Conservation (phyloP, 1,139 yeast genomes). For the Pneumocystis sp. region DNA sequence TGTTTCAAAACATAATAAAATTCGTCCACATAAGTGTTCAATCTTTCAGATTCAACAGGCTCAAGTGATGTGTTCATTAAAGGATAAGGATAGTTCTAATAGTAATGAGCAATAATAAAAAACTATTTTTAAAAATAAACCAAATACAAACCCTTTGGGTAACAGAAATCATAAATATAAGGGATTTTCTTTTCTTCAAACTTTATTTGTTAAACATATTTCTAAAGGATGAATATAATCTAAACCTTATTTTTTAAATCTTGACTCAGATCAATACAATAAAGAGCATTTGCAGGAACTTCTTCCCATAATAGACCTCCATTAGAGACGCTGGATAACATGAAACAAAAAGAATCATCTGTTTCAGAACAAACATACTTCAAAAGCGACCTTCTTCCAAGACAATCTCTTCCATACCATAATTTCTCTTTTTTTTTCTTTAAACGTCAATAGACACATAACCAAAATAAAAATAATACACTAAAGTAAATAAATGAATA, state of each 20-base stretch:
- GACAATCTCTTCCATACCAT: conserved; percentile 69
- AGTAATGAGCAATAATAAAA: not conserved
- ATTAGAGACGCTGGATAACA: conserved; percentile 22
- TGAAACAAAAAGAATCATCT: conserved; percentile 21
- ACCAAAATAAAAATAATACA: conserved; percentile 21
- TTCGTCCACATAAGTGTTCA: not conserved
- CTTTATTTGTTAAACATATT: not conserved
- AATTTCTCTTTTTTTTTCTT: conserved; percentile 22
- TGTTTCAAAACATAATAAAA: conserved; percentile 5
- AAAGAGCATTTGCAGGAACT: conserved; percentile 22
- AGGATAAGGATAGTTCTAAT: not conserved
- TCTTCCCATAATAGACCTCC: conserved; percentile 16
- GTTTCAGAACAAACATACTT: conserved; percentile 20
- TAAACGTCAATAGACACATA: not conserved
- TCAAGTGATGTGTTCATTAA: not conserved
- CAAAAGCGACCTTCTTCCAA: conserved; percentile 68
- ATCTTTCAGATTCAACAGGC: not conserved
- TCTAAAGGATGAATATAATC: not conserved
- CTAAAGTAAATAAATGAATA: conserved; percentile 49
- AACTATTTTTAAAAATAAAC: not conserved
- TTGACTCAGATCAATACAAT: conserved; percentile 15
- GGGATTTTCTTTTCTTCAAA: not conserved
- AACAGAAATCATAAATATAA: not conserved
- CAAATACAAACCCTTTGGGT: not conserved
- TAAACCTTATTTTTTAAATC: not conserved